Base-by-base conservation (phyloP, 2,329 filamentous ascomycete species). In the Fusarium incarnatum region DNA sequence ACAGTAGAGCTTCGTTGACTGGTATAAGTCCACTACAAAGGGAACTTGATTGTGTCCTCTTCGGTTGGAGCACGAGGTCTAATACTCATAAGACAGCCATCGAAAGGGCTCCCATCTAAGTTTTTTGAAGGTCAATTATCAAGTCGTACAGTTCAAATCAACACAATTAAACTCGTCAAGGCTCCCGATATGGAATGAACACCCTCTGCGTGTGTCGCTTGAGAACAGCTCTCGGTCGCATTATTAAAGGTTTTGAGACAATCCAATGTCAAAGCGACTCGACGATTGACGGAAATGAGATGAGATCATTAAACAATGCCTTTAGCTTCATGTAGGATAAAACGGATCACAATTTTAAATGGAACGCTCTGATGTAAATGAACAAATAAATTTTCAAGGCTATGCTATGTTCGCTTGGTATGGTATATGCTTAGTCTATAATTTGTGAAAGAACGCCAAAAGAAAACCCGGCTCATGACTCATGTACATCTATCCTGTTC, bases 401-500 rank as follows among this genome's bases (percentile, higher is more conserved):
- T 53, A 42, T 53, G 23, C 49, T 53, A 53, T 52, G 13, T 52
- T 53, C 49, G 49, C 49, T 53, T 52, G 7, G 18, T 45, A 45
- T 53, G 49, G 49, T 53, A 53, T 53, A 53, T 53, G 49, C 49
- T 53, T 28, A 42, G 49, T 53, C 49, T 53, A 42, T 53, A 53
- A 22, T 5, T 53, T 42, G 22, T 25, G 30, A 22, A 12, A 18
- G 16, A 53, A 53, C 49, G 32, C 49, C 49, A 28, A 12, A 41
- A 41, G 18, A 41, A 52, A 42, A 22, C 49, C 34, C 23, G 37
- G 32, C 13, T 53, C 49, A 53, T 53, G 34, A 42, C 34, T 53
- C 49, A n/a, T 53, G 22, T 41, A 20, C 20, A 37, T 11, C 34
- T 53, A 12, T 42, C 34, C 34, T 25, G 22, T 22, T 28, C 9